These are phyloP conservation scores for Alternaria incomplexa DNA, from an alignment of 2,329 filamentous ascomycete species.

Conservation along the genomic window DNA sequence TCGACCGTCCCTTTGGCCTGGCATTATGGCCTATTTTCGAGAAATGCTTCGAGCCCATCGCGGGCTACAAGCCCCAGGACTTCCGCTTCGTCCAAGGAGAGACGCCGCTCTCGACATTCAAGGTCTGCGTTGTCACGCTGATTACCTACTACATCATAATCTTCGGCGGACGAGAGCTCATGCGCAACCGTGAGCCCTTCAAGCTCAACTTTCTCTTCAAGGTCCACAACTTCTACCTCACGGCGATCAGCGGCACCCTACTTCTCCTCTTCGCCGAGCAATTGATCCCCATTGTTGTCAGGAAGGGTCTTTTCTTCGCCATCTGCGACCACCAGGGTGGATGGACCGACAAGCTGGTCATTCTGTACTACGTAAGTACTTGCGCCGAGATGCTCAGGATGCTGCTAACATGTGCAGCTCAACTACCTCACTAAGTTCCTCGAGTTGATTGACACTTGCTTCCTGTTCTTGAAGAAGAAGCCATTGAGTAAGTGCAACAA, in stretches of 20 bases:
- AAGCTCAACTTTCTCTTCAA: slow-evolving; percentile 91
- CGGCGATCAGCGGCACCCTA: slow-evolving; percentile 79
- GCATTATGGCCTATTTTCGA: slow-evolving; percentile 94
- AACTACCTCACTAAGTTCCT: slow-evolving; percentile 99
- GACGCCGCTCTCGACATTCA: slow-evolving; percentile 90
- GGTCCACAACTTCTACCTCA: slow-evolving; percentile 95
- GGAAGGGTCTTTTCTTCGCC: slow-evolving; percentile 83
- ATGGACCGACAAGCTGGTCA: slow-evolving; percentile 91
- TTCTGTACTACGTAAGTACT: slow-evolving; percentile 89
- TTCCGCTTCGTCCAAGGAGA: slow-evolving; percentile 82
- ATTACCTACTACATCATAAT: slow-evolving; percentile 91
- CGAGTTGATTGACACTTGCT: slow-evolving; percentile 92
- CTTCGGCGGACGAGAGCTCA: slow-evolving; percentile 88
- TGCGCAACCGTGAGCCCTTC: slow-evolving; percentile 85
- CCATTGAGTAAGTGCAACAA: slow-evolving; percentile 70
- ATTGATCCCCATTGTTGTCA: slow-evolving; percentile 80
- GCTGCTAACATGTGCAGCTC: slow-evolving; percentile 66
- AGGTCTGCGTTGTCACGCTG: slow-evolving; percentile 80
- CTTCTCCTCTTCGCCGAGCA: slow-evolving; percentile 90
- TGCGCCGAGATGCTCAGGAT: background rate
- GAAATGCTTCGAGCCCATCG: slow-evolving; percentile 76
- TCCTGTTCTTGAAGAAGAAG: slow-evolving; percentile 99
- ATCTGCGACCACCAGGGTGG: slow-evolving; percentile 84
- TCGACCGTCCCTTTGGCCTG: slow-evolving; percentile 92
- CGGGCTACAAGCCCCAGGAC: slow-evolving; percentile 83